Conservation (phyloP, 768 basidiomycete genomes). For the Tulasnella calospora region DNA sequence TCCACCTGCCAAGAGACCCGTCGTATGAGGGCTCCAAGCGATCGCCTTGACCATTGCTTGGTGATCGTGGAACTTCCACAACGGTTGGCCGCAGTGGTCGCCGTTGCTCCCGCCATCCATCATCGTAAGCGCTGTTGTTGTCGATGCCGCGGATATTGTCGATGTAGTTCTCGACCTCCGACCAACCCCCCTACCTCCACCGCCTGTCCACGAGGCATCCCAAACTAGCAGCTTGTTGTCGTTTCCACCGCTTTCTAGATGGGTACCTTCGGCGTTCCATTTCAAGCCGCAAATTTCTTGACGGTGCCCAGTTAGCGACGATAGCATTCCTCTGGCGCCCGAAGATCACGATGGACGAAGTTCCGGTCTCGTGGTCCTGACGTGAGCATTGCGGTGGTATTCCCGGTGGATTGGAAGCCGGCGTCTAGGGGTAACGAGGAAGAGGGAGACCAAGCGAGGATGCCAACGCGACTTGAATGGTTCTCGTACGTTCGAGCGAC, state of each 20-base stretch:
- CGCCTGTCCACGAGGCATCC: constrained; percentile 65
- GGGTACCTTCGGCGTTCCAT: constrained; percentile 70
- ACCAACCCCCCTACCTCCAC: constrained; percentile 28
- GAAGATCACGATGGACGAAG: constrained; percentile 89
- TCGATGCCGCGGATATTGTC: constrained; percentile 27
- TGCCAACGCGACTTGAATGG: constrained; percentile 85
- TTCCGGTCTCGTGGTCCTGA: constrained; percentile 88
- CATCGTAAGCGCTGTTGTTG: constrained; percentile 41
- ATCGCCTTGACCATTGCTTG: constrained; percentile 96
- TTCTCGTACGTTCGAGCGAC: constrained; percentile 80
- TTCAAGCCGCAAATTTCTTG: constrained; percentile 96
- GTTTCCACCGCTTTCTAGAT: constrained; percentile 90
- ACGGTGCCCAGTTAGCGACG: constrained; percentile 65
- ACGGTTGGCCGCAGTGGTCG: constrained; percentile 45
- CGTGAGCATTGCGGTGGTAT: constrained; percentile 60
- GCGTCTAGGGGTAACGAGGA: constrained; percentile 9
- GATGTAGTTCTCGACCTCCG: constrained; percentile 15
- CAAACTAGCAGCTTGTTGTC: constrained; percentile 99
- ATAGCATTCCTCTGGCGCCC: constrained; percentile 65
- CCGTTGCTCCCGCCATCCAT: constrained; percentile 9
- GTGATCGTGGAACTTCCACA: constrained; percentile 96
- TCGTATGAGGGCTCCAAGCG: constrained; percentile 95
- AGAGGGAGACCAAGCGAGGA: constrained; percentile 81
- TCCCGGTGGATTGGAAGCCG: constrained; percentile 11
- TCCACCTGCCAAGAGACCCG: constrained; percentile 86